A percentile compares a stretch with the other conserved stretches of the same genome.
Evolutionary conservation across 2,329 filamentous ascomycete species (phyloP).

Genomic region (Biscogniauxia sp.): DNA sequence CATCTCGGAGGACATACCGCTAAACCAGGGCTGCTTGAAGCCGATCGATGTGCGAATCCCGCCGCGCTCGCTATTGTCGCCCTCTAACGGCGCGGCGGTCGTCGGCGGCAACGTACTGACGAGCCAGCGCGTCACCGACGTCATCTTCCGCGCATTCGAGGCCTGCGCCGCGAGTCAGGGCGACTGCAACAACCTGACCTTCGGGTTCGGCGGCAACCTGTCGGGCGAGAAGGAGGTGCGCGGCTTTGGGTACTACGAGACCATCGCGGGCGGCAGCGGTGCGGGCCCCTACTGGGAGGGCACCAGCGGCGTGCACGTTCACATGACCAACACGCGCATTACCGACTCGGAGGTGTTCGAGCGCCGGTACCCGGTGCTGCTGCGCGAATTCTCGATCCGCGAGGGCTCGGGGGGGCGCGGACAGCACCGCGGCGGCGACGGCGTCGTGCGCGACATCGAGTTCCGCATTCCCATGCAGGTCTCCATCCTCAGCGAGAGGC

Average conservation of each 20-base stretch:
- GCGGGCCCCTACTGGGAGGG: conserved; percentile 69
- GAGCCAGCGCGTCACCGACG: conserved; percentile 71
- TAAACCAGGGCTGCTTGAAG: conserved; percentile 75
- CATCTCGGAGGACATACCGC: conserved; percentile 71
- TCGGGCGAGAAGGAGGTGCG: conserved; percentile 53
- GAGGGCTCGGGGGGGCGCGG: conserved; percentile 59
- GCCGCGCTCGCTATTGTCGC: conserved; percentile 65
- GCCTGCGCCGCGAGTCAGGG: conserved; percentile 73
- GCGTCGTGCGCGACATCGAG: conserved; percentile 70
- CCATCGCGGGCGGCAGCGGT: conserved; percentile 71
- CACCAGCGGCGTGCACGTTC: conserved; percentile 67
- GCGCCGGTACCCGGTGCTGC: conserved; percentile 67
- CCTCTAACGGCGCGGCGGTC: conserved; percentile 69
- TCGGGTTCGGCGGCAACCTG: conserved; percentile 68
- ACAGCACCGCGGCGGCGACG: conserved; percentile 64
- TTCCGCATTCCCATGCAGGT: conserved; percentile 70
- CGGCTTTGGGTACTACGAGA: conserved; percentile 79
- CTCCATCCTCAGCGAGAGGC: conserved; percentile 68
- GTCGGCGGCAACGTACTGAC: conserved; percentile 78
- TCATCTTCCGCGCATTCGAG: conserved; percentile 71
- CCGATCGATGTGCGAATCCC: conserved; percentile 70
- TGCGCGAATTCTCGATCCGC: conserved; percentile 64
- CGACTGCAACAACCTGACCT: conserved; percentile 76
- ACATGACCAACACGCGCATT: conserved; percentile 78
- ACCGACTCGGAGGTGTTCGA: conserved; percentile 74